Conservation (phyloP, 2,329 filamentous ascomycete genomes). For the Paraphaeosphaeria minitans region DNA sequence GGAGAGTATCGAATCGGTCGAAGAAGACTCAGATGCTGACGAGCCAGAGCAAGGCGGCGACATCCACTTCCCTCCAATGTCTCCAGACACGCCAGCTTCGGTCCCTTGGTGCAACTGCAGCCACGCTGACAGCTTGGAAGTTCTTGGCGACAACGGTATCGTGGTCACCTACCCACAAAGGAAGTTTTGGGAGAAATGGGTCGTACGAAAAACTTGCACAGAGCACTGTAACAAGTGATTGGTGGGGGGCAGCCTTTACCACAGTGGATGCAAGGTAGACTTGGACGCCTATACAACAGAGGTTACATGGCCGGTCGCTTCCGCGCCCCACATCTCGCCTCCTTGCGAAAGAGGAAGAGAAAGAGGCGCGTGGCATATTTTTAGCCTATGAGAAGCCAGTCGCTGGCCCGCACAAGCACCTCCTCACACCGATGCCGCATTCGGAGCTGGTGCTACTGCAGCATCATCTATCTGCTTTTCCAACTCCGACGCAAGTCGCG, state of each 20-base stretch:
- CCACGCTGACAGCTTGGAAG: slow-evolving; percentile 50
- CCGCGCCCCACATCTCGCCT: slow-evolving; percentile 4
- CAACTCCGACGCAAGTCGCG: neutral
- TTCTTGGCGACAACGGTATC: slow-evolving; percentile 56
- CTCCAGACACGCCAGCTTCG: slow-evolving; percentile 53
- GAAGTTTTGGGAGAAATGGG: slow-evolving; percentile 63
- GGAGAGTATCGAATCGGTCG: slow-evolving; percentile 40
- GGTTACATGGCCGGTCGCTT: neutral
- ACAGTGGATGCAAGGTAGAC: neutral
- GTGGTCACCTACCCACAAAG: slow-evolving; percentile 55
- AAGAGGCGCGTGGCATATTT: neutral
- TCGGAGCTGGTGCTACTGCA: neutral
- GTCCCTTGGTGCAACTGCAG: slow-evolving; percentile 55
- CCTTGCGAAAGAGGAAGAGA: neutral
- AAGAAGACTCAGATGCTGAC: slow-evolving; percentile 42
- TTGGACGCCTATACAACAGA: neutral
- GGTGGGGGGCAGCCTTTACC: neutral
- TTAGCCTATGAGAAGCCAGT: slow-evolving; percentile 3
- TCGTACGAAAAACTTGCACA: slow-evolving; percentile 52
- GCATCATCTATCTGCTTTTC: slow-evolving; percentile 4
- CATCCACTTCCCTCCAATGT: slow-evolving; percentile 53
- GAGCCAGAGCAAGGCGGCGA: slow-evolving; percentile 47
- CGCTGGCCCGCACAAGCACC: neutral
- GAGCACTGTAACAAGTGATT: slow-evolving; percentile 47
- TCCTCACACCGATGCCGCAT: neutral